Conservation (phyloP, 139 green algal species). For the Closterium sp. region DNA sequence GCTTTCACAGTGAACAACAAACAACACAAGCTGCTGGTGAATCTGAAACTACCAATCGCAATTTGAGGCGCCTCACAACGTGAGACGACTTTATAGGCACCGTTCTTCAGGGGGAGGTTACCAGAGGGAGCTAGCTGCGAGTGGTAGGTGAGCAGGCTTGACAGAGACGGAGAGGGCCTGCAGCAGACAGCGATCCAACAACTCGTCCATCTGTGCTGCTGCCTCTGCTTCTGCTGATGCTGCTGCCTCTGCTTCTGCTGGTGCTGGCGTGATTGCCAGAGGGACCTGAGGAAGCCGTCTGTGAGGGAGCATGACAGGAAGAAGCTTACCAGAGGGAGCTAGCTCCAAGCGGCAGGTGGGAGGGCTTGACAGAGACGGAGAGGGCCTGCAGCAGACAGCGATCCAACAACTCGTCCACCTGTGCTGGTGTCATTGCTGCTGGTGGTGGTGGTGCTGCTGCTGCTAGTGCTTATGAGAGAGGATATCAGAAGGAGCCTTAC, state of each 20-base stretch:
- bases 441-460: no score
- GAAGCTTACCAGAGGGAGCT: constrained; percentile 35
- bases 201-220: no score
- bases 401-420: constrained; percentile 46
- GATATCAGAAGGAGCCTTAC: background rate
- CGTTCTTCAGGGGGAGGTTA: background rate
- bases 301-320: background rate
- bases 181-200: constrained; percentile 41
- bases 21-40: no score
- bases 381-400: constrained; percentile 47
- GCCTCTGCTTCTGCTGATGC: constrained; percentile 27
- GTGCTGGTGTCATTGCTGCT: constrained; percentile 6
- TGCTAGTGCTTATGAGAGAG: no score
- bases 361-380: constrained; percentile 40
- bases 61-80: no score
- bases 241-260: background rate
- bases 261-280: no score
- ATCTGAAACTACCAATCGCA: no score
- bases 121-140: constrained; percentile 17
- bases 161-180: constrained; percentile 27
- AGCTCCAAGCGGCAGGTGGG: constrained; percentile 33
- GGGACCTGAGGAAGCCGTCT: no score
- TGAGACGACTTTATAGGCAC: no score
- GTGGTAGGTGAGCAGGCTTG: constrained; percentile 46
- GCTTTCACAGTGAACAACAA: no score